Percentiles rank a stretch among this genome's conserved stretches.
phyloP scores from a whole-genome alignment of 2,329 filamentous ascomycete species.

The Clonostachys chloroleuca region DNA sequence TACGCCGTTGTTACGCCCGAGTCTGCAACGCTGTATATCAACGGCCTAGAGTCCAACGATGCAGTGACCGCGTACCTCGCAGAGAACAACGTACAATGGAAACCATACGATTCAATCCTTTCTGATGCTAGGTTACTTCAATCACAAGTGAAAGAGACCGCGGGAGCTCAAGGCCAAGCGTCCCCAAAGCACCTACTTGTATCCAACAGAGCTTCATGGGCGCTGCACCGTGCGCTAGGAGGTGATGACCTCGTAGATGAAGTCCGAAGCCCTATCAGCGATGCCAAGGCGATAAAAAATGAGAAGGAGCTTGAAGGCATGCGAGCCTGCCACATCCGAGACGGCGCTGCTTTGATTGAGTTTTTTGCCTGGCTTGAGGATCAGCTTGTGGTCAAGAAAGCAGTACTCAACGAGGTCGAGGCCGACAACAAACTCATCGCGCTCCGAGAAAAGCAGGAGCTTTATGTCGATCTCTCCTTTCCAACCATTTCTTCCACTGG shows the following conservation, averaged over 20 bases:
- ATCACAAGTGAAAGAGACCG: conserved; percentile 9
- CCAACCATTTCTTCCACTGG: conserved; percentile 95
- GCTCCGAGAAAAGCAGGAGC: conserved; percentile 61
- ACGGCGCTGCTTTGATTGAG: conserved; percentile 84
- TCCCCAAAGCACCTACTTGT: conserved; percentile 61
- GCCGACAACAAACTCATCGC: conserved; percentile 88
- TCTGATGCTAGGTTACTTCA: conserved; percentile 64
- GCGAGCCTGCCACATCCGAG: conserved; percentile 88
- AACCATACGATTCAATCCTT: conserved; percentile 81
- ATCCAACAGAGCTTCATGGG: conserved; percentile 91
- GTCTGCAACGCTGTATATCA: conserved; percentile 76
- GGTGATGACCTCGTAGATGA: conserved; percentile 85
- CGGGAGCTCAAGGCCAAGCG: background rate
- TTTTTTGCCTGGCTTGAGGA: conserved; percentile 98
- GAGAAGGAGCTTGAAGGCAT: conserved; percentile 85
- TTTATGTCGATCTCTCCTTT: conserved; percentile 89
- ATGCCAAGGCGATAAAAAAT: conserved; percentile 94
- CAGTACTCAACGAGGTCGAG: conserved; percentile 77
- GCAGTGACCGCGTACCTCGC: conserved; percentile 68
- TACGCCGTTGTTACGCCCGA: conserved; percentile 84
- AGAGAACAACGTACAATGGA: conserved; percentile 65
- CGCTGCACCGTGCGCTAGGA: conserved; percentile 78
- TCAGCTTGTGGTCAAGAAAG: conserved; percentile 71
- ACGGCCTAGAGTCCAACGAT: conserved; percentile 69
- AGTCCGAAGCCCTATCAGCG: conserved; percentile 77